These are phyloP conservation scores for Deinandra increscens DNA, from an alignment of 129 eudicot genomes.

Conservation along the genomic window DNA sequence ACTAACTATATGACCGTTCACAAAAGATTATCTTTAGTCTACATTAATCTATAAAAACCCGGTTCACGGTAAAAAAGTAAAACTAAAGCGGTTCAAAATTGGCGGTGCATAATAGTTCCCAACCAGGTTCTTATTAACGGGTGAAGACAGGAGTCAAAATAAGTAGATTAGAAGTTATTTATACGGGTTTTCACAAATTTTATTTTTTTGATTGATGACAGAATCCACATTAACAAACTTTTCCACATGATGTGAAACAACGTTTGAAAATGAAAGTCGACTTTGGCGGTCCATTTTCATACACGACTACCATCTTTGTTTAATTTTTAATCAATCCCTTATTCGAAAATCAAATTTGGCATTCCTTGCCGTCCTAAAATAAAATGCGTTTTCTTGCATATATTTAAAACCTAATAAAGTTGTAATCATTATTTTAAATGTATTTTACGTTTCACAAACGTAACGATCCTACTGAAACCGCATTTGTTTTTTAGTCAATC, in stretches of 20 bases:
- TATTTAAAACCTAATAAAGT: background rate
- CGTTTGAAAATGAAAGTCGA: conserved; percentile 28
- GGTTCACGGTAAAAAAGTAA: no score
- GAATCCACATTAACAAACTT: conserved; percentile 14
- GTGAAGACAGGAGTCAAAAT: no score
- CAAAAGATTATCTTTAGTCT: no score
- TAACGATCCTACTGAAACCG: no score
- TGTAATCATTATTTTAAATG: background rate
- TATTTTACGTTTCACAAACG: background rate
- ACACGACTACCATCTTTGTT: conserved; percentile 11
- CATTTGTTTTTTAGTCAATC: background rate
- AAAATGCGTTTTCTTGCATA: background rate
- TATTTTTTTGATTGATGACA: background rate
- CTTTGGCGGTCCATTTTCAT: conserved; percentile 18
- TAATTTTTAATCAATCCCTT: background rate
- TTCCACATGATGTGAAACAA: conserved; percentile 23
- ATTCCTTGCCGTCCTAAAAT: background rate
- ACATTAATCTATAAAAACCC: no score
- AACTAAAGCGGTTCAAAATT: no score
- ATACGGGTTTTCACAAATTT: no score
- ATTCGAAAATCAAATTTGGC: background rate
- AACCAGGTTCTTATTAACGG: no score
- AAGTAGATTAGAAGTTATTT: no score
- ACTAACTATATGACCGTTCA: no score
- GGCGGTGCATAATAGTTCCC: no score